Percentiles rank a stretch among this genome's conserved stretches.
phyloP scores from a whole-genome alignment of 2,329 filamentous ascomycete genomes.

The Thelonectria olida region DNA sequence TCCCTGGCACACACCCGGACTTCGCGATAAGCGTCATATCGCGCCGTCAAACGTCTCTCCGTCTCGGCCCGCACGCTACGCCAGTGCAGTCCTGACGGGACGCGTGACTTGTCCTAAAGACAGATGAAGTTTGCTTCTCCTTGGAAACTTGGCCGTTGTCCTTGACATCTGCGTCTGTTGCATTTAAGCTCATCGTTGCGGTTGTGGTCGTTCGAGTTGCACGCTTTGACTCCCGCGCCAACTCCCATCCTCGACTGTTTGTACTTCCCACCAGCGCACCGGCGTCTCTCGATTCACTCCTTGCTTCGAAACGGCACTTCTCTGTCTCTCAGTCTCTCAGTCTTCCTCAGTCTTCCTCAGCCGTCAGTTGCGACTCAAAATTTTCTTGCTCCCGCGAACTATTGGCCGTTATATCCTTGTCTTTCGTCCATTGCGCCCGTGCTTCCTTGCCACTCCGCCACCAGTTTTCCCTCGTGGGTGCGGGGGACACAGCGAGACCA shows the following conservation, averaged over 20 bases:
- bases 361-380: neutral
- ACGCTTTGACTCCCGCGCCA: neutral
- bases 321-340: neutral
- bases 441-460: constrained; percentile 19
- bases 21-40: constrained; percentile 40
- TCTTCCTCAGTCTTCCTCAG: neutral
- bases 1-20: too few species aligned
- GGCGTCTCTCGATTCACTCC: neutral
- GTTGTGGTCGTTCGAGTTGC: neutral
- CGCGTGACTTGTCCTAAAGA: constrained; percentile 14
- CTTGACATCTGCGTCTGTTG: neutral
- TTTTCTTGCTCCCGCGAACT: neutral
- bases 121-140: neutral
- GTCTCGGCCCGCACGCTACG: constrained; percentile 26
- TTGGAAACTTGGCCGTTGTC: neutral
- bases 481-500: constrained; percentile 3
- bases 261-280: neutral
- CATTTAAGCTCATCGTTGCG: neutral
- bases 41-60: constrained; percentile 15
- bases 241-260: neutral
- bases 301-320: neutral
- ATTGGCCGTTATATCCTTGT: neutral
- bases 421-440: constrained; percentile 7
- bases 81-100: neutral
- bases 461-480: constrained; percentile 7